Percentiles rank a stretch among this genome's conserved stretches.
These are phyloP conservation scores for Monosporascus ibericus DNA, from an alignment of 2,329 filamentous ascomycete species.

Conservation along the genomic window DNA sequence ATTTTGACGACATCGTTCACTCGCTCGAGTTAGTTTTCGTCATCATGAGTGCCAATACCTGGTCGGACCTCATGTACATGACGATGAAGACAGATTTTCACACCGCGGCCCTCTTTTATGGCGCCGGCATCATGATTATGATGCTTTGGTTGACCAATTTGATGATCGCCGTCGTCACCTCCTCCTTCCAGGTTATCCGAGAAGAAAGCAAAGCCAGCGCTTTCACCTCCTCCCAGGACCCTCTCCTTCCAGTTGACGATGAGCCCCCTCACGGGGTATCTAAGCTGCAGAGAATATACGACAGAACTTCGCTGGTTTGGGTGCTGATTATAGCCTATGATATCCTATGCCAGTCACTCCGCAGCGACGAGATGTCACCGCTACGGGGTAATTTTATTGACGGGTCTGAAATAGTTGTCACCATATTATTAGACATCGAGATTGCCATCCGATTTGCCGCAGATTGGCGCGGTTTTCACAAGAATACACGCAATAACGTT, in stretches of 20 bases:
- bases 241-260: conserved; percentile 30
- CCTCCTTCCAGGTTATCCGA: conserved; percentile 94
- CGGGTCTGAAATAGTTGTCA: conserved; percentile 67
- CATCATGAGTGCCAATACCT: conserved; percentile 97
- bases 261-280: conserved; percentile 36
- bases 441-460: conserved; percentile 72
- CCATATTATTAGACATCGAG: conserved; percentile 71
- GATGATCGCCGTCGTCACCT: conserved; percentile 92
- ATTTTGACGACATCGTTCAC: conserved; percentile 90
- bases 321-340: conserved; percentile 72
- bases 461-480: conserved; percentile 78
- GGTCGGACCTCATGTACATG: conserved; percentile 89
- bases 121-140: conserved; percentile 75
- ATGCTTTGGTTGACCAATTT: conserved; percentile 96
- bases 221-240: conserved; percentile 70
- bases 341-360: conserved; percentile 70
- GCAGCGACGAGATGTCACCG: conserved; percentile 69
- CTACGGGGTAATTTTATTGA: conserved; percentile 60
- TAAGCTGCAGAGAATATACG: conserved; percentile 63
- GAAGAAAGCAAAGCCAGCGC: conserved; percentile 94
- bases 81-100: conserved; percentile 90
- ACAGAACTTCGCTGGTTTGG: conserved; percentile 73
- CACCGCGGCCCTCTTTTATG: conserved; percentile 72
- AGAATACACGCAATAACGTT: conserved; percentile 66
- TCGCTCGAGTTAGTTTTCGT: conserved; percentile 94